These are phyloP conservation scores for Phoma sp. DNA, from an alignment of 2,329 filamentous ascomycete genomes.

Conservation along the genomic window DNA sequence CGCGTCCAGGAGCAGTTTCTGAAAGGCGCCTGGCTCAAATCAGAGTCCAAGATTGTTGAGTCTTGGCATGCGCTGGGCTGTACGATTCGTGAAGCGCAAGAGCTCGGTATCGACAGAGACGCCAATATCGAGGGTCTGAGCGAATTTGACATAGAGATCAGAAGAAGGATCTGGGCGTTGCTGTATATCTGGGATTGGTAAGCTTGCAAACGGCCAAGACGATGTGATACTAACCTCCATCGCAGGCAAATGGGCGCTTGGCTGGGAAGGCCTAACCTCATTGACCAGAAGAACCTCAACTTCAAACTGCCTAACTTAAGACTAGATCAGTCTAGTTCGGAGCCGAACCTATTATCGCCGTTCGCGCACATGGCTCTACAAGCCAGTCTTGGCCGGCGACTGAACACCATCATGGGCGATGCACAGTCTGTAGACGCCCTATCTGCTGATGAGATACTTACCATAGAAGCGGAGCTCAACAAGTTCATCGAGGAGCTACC, in stretches of 20 bases:
- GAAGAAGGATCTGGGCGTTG: slow-evolving; percentile 55
- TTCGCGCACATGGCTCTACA: slow-evolving; percentile 54
- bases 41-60: slow-evolving; percentile 55
- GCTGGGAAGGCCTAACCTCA: slow-evolving; percentile 53
- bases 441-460: slow-evolving; percentile 30
- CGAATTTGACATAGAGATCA: slow-evolving; percentile 57
- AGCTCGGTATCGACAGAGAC: slow-evolving; percentile 56
- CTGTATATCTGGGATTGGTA: slow-evolving; percentile 59
- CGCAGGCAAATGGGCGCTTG: slow-evolving; percentile 52
- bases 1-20: slow-evolving; percentile 60
- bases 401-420: slow-evolving; percentile 35
- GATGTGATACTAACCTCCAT: neutral
- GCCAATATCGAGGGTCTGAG: slow-evolving; percentile 43
- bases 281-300: slow-evolving; percentile 50
- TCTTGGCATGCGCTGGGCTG: slow-evolving; percentile 56
- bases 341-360: slow-evolving; percentile 51
- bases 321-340: slow-evolving; percentile 43
- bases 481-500: slow-evolving; percentile 55
- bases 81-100: slow-evolving; percentile 57
- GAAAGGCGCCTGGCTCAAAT: slow-evolving; percentile 56
- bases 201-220: slow-evolving; percentile 4
- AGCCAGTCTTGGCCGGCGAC: slow-evolving; percentile 45
- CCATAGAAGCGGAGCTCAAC: slow-evolving; percentile 48
- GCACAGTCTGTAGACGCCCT: slow-evolving; percentile 22
- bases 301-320: slow-evolving; percentile 52